phyloP scores from a whole-genome alignment of 805 yeast species.

The Saccharomycopsis selenospora region DNA sequence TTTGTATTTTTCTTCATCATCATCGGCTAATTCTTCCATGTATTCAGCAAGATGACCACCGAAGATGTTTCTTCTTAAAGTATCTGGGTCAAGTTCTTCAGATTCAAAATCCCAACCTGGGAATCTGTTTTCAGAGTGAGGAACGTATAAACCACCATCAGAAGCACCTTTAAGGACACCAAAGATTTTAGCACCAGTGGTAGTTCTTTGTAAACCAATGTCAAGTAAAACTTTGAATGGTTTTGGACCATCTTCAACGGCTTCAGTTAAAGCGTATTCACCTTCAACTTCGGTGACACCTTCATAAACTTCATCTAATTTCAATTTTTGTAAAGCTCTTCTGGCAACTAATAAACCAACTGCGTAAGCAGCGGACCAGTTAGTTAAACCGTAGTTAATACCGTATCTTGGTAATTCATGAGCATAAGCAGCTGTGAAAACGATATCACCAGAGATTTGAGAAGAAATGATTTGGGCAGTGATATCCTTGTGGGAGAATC shows the following conservation, averaged over 20 bases:
- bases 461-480: slow-evolving; percentile 96
- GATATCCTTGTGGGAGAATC: slow-evolving; percentile 99
- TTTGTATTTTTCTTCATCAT: slow-evolving; percentile 99
- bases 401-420: slow-evolving; percentile 99
- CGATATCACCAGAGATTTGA: slow-evolving; percentile 94
- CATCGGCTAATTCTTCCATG: slow-evolving; percentile 99
- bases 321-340: slow-evolving; percentile 96
- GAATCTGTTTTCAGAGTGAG: slow-evolving; percentile 99
- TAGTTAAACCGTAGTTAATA: slow-evolving; percentile 95
- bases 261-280: slow-evolving; percentile 97
- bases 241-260: slow-evolving; percentile 98
- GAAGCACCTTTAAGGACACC: slow-evolving; percentile 99
- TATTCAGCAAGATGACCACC: slow-evolving; percentile 99
- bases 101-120: slow-evolving; percentile 99
- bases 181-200: slow-evolving; percentile 99
- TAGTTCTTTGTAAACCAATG: slow-evolving; percentile 99
- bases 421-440: slow-evolving; percentile 95
- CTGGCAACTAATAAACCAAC: slow-evolving; percentile 98
- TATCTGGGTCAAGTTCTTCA: slow-evolving; percentile 97
- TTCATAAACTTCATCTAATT: slow-evolving; percentile 93
- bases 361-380: slow-evolving; percentile 99
- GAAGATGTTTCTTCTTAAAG: slow-evolving; percentile 96
- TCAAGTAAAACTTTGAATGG: slow-evolving; percentile 99
- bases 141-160: slow-evolving; percentile 98
- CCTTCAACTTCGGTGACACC: slow-evolving; percentile 99